These are phyloP conservation scores for Endocalyx cinctus DNA, from an alignment of 2,329 filamentous ascomycete species.

Conservation along the genomic window DNA sequence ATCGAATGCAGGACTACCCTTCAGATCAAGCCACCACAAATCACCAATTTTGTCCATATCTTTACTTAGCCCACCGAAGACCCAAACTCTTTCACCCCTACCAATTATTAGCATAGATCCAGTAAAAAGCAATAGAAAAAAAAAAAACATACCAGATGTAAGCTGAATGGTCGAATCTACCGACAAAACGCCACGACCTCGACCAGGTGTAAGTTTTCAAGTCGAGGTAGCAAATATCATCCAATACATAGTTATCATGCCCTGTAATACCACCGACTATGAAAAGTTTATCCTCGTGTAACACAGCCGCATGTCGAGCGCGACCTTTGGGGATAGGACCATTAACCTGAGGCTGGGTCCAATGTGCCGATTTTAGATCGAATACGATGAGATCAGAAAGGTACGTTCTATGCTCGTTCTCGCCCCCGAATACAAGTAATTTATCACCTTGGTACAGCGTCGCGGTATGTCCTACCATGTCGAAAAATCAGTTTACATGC, in stretches of 20 bases:
- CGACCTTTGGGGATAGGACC: conserved; percentile 84
- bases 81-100: conserved; percentile 80
- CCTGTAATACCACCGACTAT: conserved; percentile 94
- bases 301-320: conserved; percentile 86
- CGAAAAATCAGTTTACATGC: conserved; percentile 5
- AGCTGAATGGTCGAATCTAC: conserved; percentile 89
- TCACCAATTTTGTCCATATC: conserved; percentile 97
- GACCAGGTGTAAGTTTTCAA: conserved; percentile 98
- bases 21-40: conserved; percentile 95
- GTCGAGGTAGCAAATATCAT: conserved; percentile 95
- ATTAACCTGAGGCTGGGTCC: conserved; percentile 85
- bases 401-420: conserved; percentile 95
- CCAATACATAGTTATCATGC: conserved; percentile 84
- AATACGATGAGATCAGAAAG: conserved; percentile 95
- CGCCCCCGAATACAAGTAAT: conserved; percentile 93
- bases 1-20: conserved; percentile 82
- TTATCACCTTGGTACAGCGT: conserved; percentile 92
- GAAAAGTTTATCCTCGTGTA: conserved; percentile 95
- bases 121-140: not conserved
- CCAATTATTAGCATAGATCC: conserved; percentile 10
- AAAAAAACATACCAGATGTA: conserved; percentile 65
- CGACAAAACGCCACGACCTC: conserved; percentile 89
- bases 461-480: conserved; percentile 74
- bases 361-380: conserved; percentile 88
- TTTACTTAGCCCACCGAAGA: conserved; percentile 89